These are phyloP conservation scores for Neonectria ditissima DNA, from an alignment of 2,329 filamentous ascomycete species.

Conservation along the genomic window DNA sequence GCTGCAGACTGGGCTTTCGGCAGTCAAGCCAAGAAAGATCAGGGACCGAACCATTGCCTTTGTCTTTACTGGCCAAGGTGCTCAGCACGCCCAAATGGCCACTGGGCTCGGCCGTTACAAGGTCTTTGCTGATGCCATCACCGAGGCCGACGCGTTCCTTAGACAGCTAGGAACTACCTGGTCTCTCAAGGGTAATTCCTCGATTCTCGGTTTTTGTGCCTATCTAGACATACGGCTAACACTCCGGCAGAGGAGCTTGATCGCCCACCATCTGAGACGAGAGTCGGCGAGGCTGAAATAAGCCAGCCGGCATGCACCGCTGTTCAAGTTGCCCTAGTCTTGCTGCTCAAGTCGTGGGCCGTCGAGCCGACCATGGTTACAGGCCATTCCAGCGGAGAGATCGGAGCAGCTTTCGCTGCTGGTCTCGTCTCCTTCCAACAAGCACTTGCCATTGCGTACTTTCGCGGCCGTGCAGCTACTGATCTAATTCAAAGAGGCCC, in stretches of 20 bases:
- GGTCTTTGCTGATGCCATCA: too few species aligned
- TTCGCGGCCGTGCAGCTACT: not conserved
- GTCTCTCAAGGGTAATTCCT: too few species aligned
- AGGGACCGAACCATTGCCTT: too few species aligned
- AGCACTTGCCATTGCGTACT: not conserved
- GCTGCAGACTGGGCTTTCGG: too few species aligned
- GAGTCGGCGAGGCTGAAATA: conserved; percentile 47
- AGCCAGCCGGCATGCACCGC: conserved; percentile 56
- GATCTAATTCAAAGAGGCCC: not conserved
- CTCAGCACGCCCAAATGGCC: too few species aligned
- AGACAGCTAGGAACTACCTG: too few species aligned
- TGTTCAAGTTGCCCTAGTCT: conserved; percentile 55
- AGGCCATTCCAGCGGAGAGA: conserved; percentile 52
- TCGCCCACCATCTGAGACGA: not conserved
- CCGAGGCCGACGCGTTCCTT: too few species aligned
- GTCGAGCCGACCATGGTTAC: conserved; percentile 42
- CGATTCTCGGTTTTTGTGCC: too few species aligned
- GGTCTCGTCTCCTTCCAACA: conserved; percentile 39
- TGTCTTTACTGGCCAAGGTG: too few species aligned
- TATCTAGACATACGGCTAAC: too few species aligned
- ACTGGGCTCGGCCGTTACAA: too few species aligned
- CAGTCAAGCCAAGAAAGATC: too few species aligned
- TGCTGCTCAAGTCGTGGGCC: conserved; percentile 48
- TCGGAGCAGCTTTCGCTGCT: conserved; percentile 49
- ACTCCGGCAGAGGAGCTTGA: not conserved